Percentiles rank a stretch among this genome's conserved stretches.
phyloP scores from a whole-genome alignment of 2,329 filamentous ascomycete genomes.

The Zarea fungicola region DNA sequence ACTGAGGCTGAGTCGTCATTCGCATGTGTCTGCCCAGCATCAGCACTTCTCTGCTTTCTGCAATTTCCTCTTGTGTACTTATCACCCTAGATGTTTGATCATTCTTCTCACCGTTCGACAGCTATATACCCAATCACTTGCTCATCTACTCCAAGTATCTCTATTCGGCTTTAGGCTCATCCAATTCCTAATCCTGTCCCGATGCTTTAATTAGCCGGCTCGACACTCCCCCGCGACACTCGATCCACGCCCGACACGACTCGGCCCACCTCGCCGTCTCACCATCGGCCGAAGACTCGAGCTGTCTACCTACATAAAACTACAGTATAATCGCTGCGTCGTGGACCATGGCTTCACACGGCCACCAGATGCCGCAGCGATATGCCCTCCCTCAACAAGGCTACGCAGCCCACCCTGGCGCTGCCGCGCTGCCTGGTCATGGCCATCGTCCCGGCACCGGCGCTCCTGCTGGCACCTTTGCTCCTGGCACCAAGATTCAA shows the following conservation, averaged over 20 bases:
- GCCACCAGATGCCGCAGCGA: slow-evolving; percentile 34
- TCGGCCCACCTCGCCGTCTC: slow-evolving; percentile 5
- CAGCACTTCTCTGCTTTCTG: background rate
- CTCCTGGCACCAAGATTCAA: slow-evolving; percentile 92
- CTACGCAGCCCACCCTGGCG: slow-evolving; percentile 6
- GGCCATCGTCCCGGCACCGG: slow-evolving; percentile 36
- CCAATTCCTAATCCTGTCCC: background rate
- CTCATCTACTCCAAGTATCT: background rate
- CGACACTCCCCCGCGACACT: background rate
- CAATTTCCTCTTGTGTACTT: background rate
- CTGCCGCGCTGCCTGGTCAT: slow-evolving; percentile 30
- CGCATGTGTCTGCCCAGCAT: slow-evolving; percentile 2
- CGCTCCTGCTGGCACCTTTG: slow-evolving; percentile 76
- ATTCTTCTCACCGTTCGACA: background rate
- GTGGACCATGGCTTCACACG: slow-evolving; percentile 30
- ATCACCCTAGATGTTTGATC: background rate
- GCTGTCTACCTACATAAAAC: background rate
- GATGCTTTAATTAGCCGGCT: background rate
- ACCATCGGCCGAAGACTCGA: background rate
- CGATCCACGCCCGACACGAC: background rate
- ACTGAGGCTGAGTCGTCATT: slow-evolving; percentile 12
- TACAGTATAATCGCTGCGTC: background rate
- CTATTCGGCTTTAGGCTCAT: background rate
- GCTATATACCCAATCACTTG: background rate
- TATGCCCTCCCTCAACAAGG: slow-evolving; percentile 19